Evolutionary conservation across 1,284 basidiomycete species (phyloP).

Genomic region (Phylloporus sp.): DNA sequence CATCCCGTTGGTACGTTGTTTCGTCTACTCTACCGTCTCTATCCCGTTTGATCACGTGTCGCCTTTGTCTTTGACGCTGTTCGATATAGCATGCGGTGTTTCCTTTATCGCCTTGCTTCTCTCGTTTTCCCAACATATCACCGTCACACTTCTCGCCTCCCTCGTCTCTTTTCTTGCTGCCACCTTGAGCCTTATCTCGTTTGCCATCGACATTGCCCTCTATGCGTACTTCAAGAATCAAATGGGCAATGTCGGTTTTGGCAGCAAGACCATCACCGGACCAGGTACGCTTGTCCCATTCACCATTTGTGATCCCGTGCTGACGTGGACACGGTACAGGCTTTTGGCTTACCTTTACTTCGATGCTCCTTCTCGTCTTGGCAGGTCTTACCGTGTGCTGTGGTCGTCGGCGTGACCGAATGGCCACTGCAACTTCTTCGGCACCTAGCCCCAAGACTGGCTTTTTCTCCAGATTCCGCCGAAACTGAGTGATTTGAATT

Average conservation of each 20-base stretch:
- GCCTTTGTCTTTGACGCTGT: background rate
- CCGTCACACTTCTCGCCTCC: slow-evolving; percentile 61
- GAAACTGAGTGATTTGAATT: slow-evolving; percentile 14
- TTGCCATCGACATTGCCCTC: slow-evolving; percentile 76
- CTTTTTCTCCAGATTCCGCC: slow-evolving; percentile 30
- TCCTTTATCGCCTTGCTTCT: slow-evolving; percentile 65
- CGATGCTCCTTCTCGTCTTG: slow-evolving; percentile 63
- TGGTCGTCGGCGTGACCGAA: slow-evolving; percentile 58
- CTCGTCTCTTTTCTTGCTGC: slow-evolving; percentile 70
- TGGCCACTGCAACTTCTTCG: slow-evolving; percentile 41
- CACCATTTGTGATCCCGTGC: background rate
- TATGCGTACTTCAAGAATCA: slow-evolving; percentile 62
- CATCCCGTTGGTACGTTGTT: slow-evolving; percentile 68
- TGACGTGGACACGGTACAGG: slow-evolving; percentile 42
- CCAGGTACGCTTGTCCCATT: slow-evolving; percentile 49
- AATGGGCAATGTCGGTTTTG: slow-evolving; percentile 52
- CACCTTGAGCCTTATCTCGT: slow-evolving; percentile 66
- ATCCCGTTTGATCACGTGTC: slow-evolving; percentile 13
- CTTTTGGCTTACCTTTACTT: slow-evolving; percentile 77
- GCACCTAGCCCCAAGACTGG: slow-evolving; percentile 30
- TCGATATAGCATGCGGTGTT: slow-evolving; percentile 56
- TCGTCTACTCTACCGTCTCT: slow-evolving; percentile 3
- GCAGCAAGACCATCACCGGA: slow-evolving; percentile 51
- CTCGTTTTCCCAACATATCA: slow-evolving; percentile 65
- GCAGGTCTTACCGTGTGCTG: slow-evolving; percentile 72